These are phyloP conservation scores for Verticillium dahliae DNA, from an alignment of 2,329 filamentous ascomycete species.

Conservation along the genomic window DNA sequence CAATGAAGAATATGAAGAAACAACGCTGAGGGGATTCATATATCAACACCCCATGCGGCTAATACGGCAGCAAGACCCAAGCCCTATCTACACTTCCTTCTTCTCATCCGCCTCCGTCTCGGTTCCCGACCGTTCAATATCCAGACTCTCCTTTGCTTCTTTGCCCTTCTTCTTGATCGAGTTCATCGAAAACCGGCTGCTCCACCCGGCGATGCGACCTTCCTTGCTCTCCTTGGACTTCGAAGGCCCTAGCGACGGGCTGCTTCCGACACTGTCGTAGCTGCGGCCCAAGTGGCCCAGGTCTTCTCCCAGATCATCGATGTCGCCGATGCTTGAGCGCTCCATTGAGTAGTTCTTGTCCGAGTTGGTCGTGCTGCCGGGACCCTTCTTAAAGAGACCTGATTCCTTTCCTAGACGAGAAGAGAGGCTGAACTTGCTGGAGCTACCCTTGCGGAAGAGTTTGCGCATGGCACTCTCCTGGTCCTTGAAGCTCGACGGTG, in stretches of 20 bases:
- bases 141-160: conserved; percentile 48
- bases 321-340: conserved; percentile 51
- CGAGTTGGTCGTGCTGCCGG: conserved; percentile 49
- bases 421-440: conserved; percentile 58
- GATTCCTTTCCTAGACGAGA: conserved; percentile 49
- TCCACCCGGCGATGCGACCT: conserved; percentile 43
- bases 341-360: conserved; percentile 49
- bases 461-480: conserved; percentile 53
- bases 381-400: conserved; percentile 51
- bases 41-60: background rate
- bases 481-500: conserved; percentile 34
- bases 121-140: conserved; percentile 31
- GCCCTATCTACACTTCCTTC: conserved; percentile 5
- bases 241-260: conserved; percentile 46
- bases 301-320: conserved; percentile 46
- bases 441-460: conserved; percentile 59
- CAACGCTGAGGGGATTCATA: background rate
- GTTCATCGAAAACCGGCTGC: conserved; percentile 48
- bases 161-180: conserved; percentile 55
- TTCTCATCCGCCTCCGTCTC: conserved; percentile 8
- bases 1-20: background rate
- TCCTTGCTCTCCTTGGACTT: conserved; percentile 40
- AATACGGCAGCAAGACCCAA: background rate
- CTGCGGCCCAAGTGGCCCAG: conserved; percentile 36
- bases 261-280: conserved; percentile 50